phyloP scores from a whole-genome alignment of 192 early-diverging fungal genomes.

The Gamsiella multidivaricata region DNA sequence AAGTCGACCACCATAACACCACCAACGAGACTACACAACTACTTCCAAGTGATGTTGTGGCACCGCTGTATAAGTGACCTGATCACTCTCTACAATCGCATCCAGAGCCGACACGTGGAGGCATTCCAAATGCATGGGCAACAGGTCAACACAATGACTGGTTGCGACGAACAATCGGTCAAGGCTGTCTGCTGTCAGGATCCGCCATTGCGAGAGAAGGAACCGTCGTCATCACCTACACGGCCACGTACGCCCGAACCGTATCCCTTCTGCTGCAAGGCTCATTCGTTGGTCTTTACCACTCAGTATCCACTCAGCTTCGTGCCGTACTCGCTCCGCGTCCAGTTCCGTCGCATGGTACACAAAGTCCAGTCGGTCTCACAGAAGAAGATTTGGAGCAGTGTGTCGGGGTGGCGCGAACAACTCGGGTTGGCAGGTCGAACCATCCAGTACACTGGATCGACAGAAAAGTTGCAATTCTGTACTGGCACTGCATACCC shows the following conservation, averaged over 20 bases:
- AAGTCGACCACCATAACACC: slow-evolving; percentile 10
- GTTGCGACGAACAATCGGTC: no score
- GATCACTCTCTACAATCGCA: slow-evolving; percentile 28
- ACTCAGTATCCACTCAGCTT: slow-evolving; percentile 20
- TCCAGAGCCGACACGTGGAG: slow-evolving; percentile 26
- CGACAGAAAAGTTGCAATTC: slow-evolving; percentile 23
- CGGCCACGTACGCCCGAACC: not conserved
- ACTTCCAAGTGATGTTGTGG: slow-evolving; percentile 48
- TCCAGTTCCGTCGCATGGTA: slow-evolving; percentile 22
- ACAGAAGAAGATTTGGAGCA: slow-evolving; percentile 3
- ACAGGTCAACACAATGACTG: not conserved
- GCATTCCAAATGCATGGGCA: not conserved
- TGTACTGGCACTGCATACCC: slow-evolving; percentile 20
- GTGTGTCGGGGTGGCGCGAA: not conserved
- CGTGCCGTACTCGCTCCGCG: slow-evolving; percentile 25
- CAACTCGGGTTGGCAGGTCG: not conserved
- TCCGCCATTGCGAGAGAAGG: not conserved
- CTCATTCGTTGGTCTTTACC: slow-evolving; percentile 37
- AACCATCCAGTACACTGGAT: slow-evolving; percentile 18
- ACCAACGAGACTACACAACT: slow-evolving; percentile 26
- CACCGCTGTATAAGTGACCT: slow-evolving; percentile 39
- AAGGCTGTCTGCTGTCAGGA: not conserved
- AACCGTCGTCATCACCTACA: not conserved
- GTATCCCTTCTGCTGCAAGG: slow-evolving; percentile 50
- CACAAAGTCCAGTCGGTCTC: slow-evolving; percentile 21